A percentile compares a stretch with the other conserved stretches of the same genome.
These are phyloP conservation scores for Phanerochaete sordida DNA, from an alignment of 768 basidiomycete genomes.

Conservation along the genomic window DNA sequence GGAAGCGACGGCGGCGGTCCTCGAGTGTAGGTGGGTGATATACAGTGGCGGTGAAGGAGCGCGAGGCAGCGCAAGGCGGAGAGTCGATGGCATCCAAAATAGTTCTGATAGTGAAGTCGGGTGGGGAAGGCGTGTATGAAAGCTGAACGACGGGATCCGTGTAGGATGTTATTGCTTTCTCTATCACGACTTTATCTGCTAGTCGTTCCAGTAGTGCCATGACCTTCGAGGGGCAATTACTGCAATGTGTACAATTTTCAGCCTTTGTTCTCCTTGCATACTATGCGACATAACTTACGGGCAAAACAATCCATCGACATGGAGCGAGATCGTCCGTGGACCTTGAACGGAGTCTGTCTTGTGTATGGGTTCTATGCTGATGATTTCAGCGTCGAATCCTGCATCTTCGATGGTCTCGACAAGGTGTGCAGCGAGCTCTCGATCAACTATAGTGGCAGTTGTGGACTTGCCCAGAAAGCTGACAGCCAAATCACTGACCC, in stretches of 20 bases:
- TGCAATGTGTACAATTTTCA: too few relatives aligned
- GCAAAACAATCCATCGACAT: constrained; percentile 67
- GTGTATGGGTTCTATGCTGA: constrained; percentile 28
- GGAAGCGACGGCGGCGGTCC: constrained; percentile 49
- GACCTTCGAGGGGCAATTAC: constrained; percentile 54
- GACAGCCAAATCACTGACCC: constrained; percentile 50
- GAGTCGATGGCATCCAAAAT: constrained; percentile 47
- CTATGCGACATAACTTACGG: constrained; percentile 36
- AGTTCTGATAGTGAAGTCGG: constrained; percentile 60
- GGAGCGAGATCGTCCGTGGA: constrained; percentile 47
- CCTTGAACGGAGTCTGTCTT: constrained; percentile 33
- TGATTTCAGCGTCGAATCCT: constrained; percentile 38
- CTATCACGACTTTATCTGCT: constrained; percentile 32
- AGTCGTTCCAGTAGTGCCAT: constrained; percentile 37
- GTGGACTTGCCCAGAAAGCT: constrained; percentile 63
- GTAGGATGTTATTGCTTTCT: constrained; percentile 36
- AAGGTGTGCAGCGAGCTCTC: constrained; percentile 23
- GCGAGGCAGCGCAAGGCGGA: constrained; percentile 38
- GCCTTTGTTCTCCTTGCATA: background rate
- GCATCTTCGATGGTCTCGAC: constrained; percentile 34
- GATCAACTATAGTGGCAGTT: constrained; percentile 38
- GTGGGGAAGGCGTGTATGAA: constrained; percentile 48
- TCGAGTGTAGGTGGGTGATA: constrained; percentile 56
- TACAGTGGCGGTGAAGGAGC: constrained; percentile 42
- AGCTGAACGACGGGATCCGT: constrained; percentile 44